Evolutionary conservation across 768 basidiomycete genomes (phyloP).

Genomic region (Lactarius tabidus): DNA sequence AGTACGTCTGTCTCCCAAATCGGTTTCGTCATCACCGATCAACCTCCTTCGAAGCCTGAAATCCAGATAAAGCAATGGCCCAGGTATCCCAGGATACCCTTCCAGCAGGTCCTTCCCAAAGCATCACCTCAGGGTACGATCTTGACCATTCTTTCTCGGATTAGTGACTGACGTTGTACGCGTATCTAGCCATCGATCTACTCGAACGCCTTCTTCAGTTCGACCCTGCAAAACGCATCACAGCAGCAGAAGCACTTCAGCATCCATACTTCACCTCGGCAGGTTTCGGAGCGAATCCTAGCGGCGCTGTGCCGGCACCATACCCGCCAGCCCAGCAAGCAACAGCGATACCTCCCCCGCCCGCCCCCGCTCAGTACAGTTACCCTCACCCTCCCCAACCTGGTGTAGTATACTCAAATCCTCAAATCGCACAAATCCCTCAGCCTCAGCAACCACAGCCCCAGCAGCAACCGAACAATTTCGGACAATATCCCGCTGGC

Average conservation of each 20-base stretch:
- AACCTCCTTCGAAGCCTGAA: constrained; percentile 57
- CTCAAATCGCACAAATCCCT: constrained; percentile 28
- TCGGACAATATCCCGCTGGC: constrained; percentile 26
- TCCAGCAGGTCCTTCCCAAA: constrained; percentile 78
- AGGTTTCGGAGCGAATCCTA: constrained; percentile 37
- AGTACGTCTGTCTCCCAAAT: constrained; percentile 43
- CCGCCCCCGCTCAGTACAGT: constrained; percentile 43
- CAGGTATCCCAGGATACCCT: constrained; percentile 78
- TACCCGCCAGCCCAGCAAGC: constrained; percentile 57
- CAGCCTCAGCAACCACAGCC: constrained; percentile 34
- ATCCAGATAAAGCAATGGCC: constrained; percentile 81
- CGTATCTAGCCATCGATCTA: constrained; percentile 70
- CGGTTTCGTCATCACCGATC: not conserved
- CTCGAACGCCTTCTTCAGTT: constrained; percentile 94
- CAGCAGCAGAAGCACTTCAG: constrained; percentile 84
- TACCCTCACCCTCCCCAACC: constrained; percentile 60
- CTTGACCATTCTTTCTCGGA: not conserved
- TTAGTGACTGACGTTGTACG: not conserved
- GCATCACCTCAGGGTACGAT: constrained; percentile 75
- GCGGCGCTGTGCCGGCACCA: constrained; percentile 36
- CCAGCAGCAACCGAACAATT: constrained; percentile 24
- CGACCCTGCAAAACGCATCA: constrained; percentile 87
- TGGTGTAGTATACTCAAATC: constrained; percentile 24
- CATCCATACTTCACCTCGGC: constrained; percentile 87
- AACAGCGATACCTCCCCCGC: constrained; percentile 31